Conservation (phyloP, 768 basidiomycete species). For the Zangia roseola region DNA sequence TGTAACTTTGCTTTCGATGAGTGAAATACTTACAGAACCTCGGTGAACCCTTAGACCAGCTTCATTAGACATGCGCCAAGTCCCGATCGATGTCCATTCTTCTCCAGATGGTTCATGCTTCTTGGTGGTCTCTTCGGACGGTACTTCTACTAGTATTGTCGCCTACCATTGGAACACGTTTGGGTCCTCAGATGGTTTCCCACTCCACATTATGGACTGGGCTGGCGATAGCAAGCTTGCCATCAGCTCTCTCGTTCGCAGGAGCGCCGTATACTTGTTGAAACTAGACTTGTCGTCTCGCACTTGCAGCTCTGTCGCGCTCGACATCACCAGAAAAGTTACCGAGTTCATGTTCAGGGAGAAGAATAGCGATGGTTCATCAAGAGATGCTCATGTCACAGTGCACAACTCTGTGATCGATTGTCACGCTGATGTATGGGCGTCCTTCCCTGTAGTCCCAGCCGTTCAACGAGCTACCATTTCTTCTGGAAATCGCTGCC, state of each 20-base stretch:
- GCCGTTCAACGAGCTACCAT: conserved; percentile 47
- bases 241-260: conserved; percentile 47
- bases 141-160: conserved; percentile 21
- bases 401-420: conserved; percentile 52
- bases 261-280: conserved; percentile 44
- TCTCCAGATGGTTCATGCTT: conserved; percentile 59
- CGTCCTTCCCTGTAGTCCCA: conserved; percentile 55
- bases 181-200: conserved; percentile 47
- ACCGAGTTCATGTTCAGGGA: conserved; percentile 60
- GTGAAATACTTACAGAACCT: background rate
- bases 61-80: conserved; percentile 36
- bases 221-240: conserved; percentile 24
- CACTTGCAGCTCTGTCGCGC: conserved; percentile 41
- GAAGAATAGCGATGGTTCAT: conserved; percentile 29
- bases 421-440: conserved; percentile 58
- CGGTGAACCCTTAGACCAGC: conserved; percentile 39
- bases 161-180: conserved; percentile 61
- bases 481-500: conserved; percentile 30
- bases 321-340: conserved; percentile 53
- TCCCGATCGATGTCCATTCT: conserved; percentile 38
- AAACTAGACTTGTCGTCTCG: conserved; percentile 35
- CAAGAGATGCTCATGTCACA: conserved; percentile 21
- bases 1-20: background rate
- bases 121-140: conserved; percentile 30
- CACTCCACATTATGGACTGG: conserved; percentile 32